Base-by-base conservation (phyloP, 257 asterid genomes). In the Craterostigma plantagineum region DNA sequence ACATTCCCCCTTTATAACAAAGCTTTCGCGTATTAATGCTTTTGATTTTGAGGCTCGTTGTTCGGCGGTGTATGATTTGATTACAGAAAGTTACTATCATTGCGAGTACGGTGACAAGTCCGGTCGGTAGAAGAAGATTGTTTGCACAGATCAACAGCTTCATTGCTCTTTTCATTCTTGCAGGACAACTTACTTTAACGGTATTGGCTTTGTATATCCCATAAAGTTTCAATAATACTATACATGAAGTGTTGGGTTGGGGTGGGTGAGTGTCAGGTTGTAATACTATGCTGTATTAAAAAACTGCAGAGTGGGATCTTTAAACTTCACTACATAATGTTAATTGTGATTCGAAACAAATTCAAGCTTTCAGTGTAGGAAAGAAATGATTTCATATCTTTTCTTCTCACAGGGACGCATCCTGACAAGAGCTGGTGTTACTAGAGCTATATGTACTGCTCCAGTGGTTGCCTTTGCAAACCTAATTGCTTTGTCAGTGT, bases 21-120 rank as follows among this genome's bases (percentile, higher is more conserved):
- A 36, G 40, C 11, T 36, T 36, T 36, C 40, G 14, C 8, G 3
- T 8, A 2, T 36, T 43, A 14, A 9, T 15, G 10, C 13, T 43
- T n/a, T 43, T 18, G 13, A 23, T 23, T 23, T 23, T 6, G 30
- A 6, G 30, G 30, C 30, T 37, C 18, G 48, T 38, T 38, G 16
- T 44, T 38, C 33, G 34, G 37, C 49, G n/a, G n/a, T n/a, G 34
- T 35, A 16, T 50, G 27, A 44, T 14, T n/a, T 59, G 35, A 14
- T 49, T 72, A 91, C 92, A 82, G 98, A 90, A 83, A 90, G 94
- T 90, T 54, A 74, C 93, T 11, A 79, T 90, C 46, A 83, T 90
- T 53, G 95, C 94, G 53, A 52, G 68, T 30, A 59, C 80, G 16
- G 93, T 83, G 12, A 48, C 75, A 48, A 81, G 67, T 56, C 91